Percentiles rank a stretch among this genome's conserved stretches.
phyloP scores from a whole-genome alignment of 306 rosid species.

The Cyclanthera cordifolia region DNA sequence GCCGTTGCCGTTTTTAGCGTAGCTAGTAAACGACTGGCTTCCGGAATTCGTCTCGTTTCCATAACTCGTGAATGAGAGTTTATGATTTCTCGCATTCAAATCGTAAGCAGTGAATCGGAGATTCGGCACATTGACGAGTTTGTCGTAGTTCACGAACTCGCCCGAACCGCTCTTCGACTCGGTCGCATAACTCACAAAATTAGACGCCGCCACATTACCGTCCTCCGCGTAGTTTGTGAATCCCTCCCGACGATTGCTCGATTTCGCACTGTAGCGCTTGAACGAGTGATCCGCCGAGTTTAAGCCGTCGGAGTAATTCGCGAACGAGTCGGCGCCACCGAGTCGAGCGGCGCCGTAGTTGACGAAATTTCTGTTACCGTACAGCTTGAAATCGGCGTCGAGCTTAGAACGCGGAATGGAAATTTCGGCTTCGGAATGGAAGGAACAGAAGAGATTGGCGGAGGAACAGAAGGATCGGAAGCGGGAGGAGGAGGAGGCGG shows the following conservation, averaged over 20 bases:
- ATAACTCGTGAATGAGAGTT: constrained; percentile 53
- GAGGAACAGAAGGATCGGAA: constrained; percentile 41
- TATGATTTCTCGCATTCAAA: constrained; percentile 39
- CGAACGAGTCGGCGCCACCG: constrained; percentile 54
- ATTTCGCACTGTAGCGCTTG: constrained; percentile 35
- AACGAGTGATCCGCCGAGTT: constrained; percentile 60
- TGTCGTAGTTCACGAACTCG: constrained; percentile 47
- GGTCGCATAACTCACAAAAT: constrained; percentile 47
- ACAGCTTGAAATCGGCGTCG: constrained; percentile 40
- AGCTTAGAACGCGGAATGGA: not conserved
- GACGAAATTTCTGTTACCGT: constrained; percentile 44
- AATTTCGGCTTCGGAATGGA: constrained; percentile 15
- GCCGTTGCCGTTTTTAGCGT: constrained; percentile 46
- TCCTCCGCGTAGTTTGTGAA: constrained; percentile 59
- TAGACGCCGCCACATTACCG: constrained; percentile 51
- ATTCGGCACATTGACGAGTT: constrained; percentile 61
- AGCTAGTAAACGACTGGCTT: constrained; percentile 40
- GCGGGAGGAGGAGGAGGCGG: constrained; percentile 21
- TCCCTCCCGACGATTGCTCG: constrained; percentile 34
- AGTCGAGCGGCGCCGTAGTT: constrained; percentile 43
- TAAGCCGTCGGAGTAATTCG: constrained; percentile 60
- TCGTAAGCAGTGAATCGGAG: constrained; percentile 59
- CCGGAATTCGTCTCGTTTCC: constrained; percentile 76
- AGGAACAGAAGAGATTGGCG: constrained; percentile 50
- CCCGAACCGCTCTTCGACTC: constrained; percentile 35